Percentiles rank a stretch among this genome's conserved stretches.
These are phyloP conservation scores for Danielia reshetovae DNA, from an alignment of 805 yeast species.

Conservation along the genomic window DNA sequence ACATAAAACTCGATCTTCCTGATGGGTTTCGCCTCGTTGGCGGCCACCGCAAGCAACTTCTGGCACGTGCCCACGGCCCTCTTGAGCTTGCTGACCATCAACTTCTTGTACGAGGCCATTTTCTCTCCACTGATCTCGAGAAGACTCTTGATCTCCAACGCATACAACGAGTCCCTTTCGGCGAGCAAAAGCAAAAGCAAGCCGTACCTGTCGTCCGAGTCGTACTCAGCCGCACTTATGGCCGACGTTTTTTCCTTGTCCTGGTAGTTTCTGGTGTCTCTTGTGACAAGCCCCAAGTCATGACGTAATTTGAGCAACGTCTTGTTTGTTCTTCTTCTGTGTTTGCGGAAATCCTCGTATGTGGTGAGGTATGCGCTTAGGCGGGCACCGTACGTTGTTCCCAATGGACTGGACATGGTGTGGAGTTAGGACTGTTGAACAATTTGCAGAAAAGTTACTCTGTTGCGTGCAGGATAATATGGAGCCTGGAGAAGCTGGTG, in stretches of 20 bases:
- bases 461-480: too few relatives aligned
- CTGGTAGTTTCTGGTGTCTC: conserved; percentile 61
- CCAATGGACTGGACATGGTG: conserved; percentile 14
- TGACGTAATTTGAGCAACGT: conserved; percentile 63
- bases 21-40: conserved; percentile 32
- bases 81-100: conserved; percentile 61
- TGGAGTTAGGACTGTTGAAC: too few relatives aligned
- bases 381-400: conserved; percentile 50
- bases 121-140: conserved; percentile 51
- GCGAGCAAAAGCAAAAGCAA: conserved; percentile 59
- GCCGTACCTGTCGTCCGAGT: conserved; percentile 49
- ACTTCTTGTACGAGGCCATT: conserved; percentile 42
- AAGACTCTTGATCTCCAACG: conserved; percentile 56
- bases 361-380: conserved; percentile 60
- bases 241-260: conserved; percentile 44
- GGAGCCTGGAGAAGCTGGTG: too few relatives aligned
- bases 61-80: conserved; percentile 48
- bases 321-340: conserved; percentile 60
- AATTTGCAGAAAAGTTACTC: too few relatives aligned
- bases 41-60: conserved; percentile 39
- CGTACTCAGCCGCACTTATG: conserved; percentile 48
- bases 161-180: conserved; percentile 72
- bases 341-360: conserved; percentile 64
- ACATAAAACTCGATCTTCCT: conserved; percentile 29
- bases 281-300: conserved; percentile 56